These are phyloP conservation scores for Boletellus ananas DNA, from an alignment of 768 basidiomycete species.

Conservation along the genomic window DNA sequence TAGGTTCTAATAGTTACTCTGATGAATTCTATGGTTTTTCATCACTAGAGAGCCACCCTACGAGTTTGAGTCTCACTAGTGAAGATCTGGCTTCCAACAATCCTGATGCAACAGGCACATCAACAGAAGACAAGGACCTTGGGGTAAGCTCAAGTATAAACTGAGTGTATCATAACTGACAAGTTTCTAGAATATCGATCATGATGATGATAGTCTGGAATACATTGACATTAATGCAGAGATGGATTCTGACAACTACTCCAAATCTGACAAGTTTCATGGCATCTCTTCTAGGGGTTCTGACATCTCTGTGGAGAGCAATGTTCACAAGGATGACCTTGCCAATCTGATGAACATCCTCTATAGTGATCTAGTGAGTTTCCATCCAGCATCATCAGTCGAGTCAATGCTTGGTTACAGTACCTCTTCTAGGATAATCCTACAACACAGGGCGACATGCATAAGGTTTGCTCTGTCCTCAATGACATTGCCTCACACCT, in stretches of 20 bases:
- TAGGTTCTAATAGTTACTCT: too few species aligned
- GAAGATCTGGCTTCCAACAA: too few species aligned
- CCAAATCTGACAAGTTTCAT: background rate
- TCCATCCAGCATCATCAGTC: background rate
- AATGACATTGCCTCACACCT: background rate
- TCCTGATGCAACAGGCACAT: too few species aligned
- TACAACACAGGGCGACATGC: background rate
- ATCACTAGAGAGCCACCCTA: too few species aligned
- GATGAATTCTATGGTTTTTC: too few species aligned
- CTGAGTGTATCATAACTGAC: too few species aligned
- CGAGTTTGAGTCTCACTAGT: too few species aligned
- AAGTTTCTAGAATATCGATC: background rate
- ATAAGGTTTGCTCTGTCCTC: background rate
- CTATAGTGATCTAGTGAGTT: background rate
- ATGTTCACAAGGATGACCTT: too few species aligned
- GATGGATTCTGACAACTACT: background rate
- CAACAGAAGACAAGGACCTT: too few species aligned
- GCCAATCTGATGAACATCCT: background rate
- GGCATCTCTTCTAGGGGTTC: background rate
- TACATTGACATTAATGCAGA: background rate
- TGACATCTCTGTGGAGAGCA: too few species aligned
- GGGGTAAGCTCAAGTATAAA: too few species aligned
- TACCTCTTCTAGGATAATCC: background rate
- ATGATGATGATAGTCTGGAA: background rate
- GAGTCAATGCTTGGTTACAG: background rate